Evolutionary conservation across 2,329 filamentous ascomycete species (phyloP).

Genomic region (Talaromyces atroroseus): DNA sequence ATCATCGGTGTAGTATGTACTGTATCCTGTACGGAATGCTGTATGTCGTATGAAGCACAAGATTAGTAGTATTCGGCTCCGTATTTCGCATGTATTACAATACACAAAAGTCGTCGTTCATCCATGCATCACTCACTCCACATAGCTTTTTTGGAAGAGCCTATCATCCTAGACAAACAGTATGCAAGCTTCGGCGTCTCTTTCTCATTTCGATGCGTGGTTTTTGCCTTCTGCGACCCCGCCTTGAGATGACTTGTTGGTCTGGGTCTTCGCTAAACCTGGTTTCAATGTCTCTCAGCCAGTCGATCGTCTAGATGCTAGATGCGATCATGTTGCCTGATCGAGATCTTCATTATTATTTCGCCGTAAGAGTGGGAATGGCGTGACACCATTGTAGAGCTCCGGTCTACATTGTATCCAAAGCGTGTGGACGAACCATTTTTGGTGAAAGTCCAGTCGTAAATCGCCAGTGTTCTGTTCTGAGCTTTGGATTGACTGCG

Average conservation of each 20-base stretch:
- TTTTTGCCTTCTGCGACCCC: conserved; percentile 1
- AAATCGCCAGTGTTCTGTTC: neutral
- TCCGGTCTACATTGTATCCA: neutral
- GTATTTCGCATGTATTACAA: neutral
- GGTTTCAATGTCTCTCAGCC: neutral
- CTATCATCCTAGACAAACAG: neutral
- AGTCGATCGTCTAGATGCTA: neutral
- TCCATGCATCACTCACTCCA: neutral
- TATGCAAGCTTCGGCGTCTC: neutral
- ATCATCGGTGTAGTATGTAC: neutral
- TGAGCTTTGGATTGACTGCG: neutral
- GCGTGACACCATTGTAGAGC: neutral
- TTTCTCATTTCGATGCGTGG: neutral
- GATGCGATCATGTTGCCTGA: neutral
- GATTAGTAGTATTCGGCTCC: no score
- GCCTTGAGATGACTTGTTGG: neutral
- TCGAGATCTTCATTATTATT: neutral
- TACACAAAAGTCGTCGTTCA: neutral
- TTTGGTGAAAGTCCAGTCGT: neutral
- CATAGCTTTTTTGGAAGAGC: neutral
- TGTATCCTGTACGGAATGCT: neutral
- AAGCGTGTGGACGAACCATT: no score
- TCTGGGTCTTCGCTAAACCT: no score
- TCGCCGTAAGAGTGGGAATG: neutral
- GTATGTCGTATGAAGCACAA: neutral